Conservation (phyloP, 306 rosid genomes). For the Quercus cerris region DNA sequence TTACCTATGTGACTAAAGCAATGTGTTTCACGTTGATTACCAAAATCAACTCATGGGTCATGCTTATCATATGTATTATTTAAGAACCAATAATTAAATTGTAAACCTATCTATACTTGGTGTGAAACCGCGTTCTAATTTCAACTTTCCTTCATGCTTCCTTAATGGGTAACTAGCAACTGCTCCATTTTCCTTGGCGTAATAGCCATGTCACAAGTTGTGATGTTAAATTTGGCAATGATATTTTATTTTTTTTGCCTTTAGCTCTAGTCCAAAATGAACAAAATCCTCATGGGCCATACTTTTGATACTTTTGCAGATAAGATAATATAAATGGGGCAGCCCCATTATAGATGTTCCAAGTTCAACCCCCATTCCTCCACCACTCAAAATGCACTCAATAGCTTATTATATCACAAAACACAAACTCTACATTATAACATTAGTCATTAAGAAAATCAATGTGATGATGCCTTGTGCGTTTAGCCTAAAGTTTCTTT, state of each 20-base stretch:
- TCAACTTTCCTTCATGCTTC: background rate
- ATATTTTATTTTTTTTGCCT: constrained; percentile 1
- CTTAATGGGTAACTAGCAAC: background rate
- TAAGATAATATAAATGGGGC: background rate
- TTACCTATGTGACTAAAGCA: background rate
- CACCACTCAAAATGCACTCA: background rate
- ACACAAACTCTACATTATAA: background rate
- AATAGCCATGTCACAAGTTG: background rate
- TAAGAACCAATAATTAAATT: too few species aligned
- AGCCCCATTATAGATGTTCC: constrained; percentile 9
- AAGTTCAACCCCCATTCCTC: background rate
- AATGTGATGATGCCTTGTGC: too few species aligned
- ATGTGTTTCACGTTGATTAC: background rate
- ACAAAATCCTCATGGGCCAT: constrained; percentile 22
- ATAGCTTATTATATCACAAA: background rate
- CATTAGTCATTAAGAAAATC: too few species aligned
- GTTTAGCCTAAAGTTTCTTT: too few species aligned
- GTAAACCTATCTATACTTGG: too few species aligned
- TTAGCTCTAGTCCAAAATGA: background rate
- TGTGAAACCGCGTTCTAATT: background rate
- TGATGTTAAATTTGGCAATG: constrained; percentile 1
- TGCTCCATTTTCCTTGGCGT: too few species aligned
- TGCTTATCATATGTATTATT: background rate
- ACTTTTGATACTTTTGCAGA: constrained; percentile 3
- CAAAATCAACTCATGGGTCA: background rate